A percentile compares a stretch with the other conserved stretches of the same genome.
Evolutionary conservation across 441 rosid genomes (phyloP).

Genomic region (Theobroma grandiflorum): DNA sequence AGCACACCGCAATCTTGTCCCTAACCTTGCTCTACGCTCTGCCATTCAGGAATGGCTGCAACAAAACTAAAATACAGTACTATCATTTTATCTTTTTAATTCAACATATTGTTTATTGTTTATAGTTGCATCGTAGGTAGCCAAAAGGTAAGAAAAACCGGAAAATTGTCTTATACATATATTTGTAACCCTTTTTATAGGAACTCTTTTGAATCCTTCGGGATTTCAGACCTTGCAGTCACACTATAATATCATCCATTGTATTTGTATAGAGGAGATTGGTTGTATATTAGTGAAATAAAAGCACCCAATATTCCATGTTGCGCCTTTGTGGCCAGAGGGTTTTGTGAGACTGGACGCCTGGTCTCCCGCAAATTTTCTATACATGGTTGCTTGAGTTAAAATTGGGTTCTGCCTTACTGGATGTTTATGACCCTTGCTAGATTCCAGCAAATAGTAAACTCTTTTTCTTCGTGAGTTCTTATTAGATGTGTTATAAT

Average conservation of each 20-base stretch:
- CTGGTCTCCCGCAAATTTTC: background rate
- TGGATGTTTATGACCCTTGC: too few species aligned
- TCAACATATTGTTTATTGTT: constrained; percentile 11
- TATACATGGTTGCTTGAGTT: background rate
- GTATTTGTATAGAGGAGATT: constrained; percentile 1
- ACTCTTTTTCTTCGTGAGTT: background rate
- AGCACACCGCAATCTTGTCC: constrained; percentile 69
- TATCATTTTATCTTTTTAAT: background rate
- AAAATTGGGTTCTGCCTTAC: background rate
- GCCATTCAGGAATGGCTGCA: constrained; percentile 87
- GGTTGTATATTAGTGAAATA: background rate
- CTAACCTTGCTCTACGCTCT: constrained; percentile 88
- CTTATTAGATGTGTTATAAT: background rate
- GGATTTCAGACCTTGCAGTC: background rate
- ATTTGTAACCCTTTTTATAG: background rate
- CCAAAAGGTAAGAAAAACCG: background rate
- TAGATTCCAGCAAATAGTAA: background rate
- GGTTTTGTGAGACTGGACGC: background rate
- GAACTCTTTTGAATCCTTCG: background rate
- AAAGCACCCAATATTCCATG: background rate
- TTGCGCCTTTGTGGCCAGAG: too few species aligned
- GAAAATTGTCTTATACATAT: background rate
- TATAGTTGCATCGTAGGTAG: background rate
- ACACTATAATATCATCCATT: background rate
- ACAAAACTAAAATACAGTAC: constrained; percentile 34